These are phyloP conservation scores for Arachis monticola DNA, from an alignment of 331 rosid genomes.

Conservation along the genomic window DNA sequence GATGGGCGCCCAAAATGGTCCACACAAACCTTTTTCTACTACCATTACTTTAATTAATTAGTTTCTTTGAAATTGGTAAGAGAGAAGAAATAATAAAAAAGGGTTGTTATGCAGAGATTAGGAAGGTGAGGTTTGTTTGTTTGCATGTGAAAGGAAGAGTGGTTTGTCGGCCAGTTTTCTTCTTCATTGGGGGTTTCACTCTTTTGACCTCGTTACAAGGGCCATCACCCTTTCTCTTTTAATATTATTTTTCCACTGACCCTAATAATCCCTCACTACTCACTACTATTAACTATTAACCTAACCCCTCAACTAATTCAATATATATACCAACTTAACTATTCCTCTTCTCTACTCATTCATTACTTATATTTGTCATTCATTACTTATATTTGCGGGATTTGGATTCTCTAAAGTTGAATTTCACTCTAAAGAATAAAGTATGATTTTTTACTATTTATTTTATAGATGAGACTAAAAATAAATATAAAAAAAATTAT, in stretches of 20 bases:
- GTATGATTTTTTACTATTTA: too few species aligned
- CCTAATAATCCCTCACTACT: slow-evolving; percentile 37
- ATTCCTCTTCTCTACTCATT: background rate
- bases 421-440: too few species aligned
- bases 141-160: slow-evolving; percentile 64
- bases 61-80: background rate
- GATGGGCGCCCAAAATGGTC: slow-evolving; percentile 39
- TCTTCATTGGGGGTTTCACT: slow-evolving; percentile 45
- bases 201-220: slow-evolving; percentile 68
- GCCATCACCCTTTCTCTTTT: slow-evolving; percentile 45
- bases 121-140: slow-evolving; percentile 38
- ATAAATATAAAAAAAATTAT: too few species aligned
- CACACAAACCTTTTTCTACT: background rate
- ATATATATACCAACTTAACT: slow-evolving; percentile 30
- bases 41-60: too few species aligned
- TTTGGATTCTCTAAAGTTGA: too few species aligned
- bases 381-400: too few species aligned
- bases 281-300: background rate
- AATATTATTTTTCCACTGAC: slow-evolving; percentile 28
- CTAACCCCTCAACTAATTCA: slow-evolving; percentile 38
- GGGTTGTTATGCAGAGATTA: slow-evolving; percentile 17
- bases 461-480: too few species aligned
- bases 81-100: slow-evolving; percentile 32
- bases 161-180: slow-evolving; percentile 65
- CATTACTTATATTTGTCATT: background rate